phyloP scores from a whole-genome alignment of 2,329 filamentous ascomycete species.

The Hypoxylon sp. region DNA sequence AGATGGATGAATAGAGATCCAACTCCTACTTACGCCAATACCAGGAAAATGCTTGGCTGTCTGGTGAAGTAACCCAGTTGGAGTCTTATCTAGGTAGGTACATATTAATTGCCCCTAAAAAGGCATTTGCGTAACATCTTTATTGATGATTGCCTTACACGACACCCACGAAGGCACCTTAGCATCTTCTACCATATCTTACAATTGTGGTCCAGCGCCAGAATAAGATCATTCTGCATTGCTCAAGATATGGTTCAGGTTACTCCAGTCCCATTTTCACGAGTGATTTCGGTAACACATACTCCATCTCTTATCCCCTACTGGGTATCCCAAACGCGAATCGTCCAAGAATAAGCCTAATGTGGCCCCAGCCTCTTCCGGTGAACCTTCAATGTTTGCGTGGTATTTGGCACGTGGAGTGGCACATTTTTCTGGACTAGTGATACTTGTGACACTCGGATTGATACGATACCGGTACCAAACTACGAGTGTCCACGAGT shows the following conservation, averaged over 20 bases:
- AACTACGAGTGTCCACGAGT: background rate
- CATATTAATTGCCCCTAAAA: background rate
- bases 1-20: background rate
- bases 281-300: background rate
- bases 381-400: conserved; percentile 14
- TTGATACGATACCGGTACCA: background rate
- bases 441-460: background rate
- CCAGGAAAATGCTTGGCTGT: background rate
- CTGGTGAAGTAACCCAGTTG: background rate
- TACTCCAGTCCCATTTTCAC: conserved; percentile 2
- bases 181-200: background rate
- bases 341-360: background rate
- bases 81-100: background rate
- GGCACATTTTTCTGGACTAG: background rate
- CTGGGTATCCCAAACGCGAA: conserved; percentile 1
- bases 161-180: background rate
- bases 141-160: conserved; percentile 13
- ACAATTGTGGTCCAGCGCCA: background rate
- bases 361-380: conserved; percentile 20
- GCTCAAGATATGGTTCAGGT: background rate
- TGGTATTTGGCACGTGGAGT: background rate
- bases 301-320: background rate
- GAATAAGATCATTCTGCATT: background rate
- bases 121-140: conserved; percentile 3
- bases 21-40: background rate